These are phyloP conservation scores for Zostera marina DNA, from an alignment of 116 monocot species.

Conservation along the genomic window DNA sequence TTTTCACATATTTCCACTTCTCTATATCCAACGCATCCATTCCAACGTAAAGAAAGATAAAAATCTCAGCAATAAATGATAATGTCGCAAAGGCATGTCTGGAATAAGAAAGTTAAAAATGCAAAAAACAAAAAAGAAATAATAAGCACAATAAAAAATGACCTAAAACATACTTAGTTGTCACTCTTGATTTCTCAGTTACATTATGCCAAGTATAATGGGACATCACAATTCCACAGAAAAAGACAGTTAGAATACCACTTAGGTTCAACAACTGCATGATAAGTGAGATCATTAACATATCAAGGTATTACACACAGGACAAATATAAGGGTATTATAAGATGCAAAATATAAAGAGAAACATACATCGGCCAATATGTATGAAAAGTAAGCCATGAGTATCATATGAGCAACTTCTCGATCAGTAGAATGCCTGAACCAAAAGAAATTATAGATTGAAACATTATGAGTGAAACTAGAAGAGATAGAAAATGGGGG, in stretches of 20 bases:
- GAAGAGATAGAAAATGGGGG: too few species aligned
- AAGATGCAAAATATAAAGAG: not conserved
- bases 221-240: conserved; percentile 97
- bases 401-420: conserved; percentile 95
- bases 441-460: not conserved
- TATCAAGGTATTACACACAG: not conserved
- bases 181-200: conserved; percentile 94
- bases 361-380: conserved; percentile 74
- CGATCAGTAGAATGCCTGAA: conserved; percentile 97
- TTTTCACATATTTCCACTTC: conserved; percentile 75
- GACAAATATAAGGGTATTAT: not conserved
- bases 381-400: conserved; percentile 93
- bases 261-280: conserved; percentile 73
- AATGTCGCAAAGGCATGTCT: conserved; percentile 96
- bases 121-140: not conserved
- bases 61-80: conserved; percentile 85
- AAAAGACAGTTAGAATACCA: conserved; percentile 94
- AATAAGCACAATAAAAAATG: not conserved
- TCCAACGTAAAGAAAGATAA: conserved; percentile 92
- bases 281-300: not conserved
- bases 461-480: too few species aligned
- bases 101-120: conserved; percentile 7
- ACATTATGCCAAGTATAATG: conserved; percentile 99
- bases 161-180: conserved; percentile 63
- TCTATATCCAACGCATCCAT: conserved; percentile 99